Base-by-base conservation (phyloP, 1,284 basidiomycete species). In the Neolentinus lepideus region DNA sequence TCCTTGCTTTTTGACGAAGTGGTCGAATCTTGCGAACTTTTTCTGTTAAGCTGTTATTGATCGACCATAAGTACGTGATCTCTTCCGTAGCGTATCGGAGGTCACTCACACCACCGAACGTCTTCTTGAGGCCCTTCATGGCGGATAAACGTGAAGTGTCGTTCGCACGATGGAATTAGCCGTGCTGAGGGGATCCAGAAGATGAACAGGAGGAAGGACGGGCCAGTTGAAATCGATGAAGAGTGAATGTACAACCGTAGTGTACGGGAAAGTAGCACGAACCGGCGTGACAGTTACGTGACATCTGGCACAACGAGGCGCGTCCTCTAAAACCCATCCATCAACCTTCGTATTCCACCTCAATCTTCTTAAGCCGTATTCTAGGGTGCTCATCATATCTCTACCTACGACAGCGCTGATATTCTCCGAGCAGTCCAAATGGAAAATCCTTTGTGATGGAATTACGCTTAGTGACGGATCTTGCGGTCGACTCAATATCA, bases 111-210 rank as follows among this genome's bases (percentile, higher is more conserved):
- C 21, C 33, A 16, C 35, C 92, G 70, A 94, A 77, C 62, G 87
- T 87, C 77, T 93, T 94, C 81, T 90, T 93, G 68, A 95, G 77
- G 61, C 85, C 85, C 77, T 94, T 95, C 92, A 95, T 95, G 60
- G 57, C 61, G 58, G 61, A 48, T 57, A 53, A 35, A 55, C 60
- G 58, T 29, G 56, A 59, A 58, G 60, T 11, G 27, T 50, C 9
- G 24, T 22, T 12, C 12, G 27, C 47, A 29, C 10, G 47, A 24
- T 21, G 47, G 12, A 21, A 25, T n/a, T 61, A 55, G 54, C 56
- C 50, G 56, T 43, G 50, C 56, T 52, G 53, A 54, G 54, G 21
- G 56, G 33, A 31, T 21, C 38, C 38, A n/a, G 12, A 43, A 16
- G 19, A 43, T 3, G 16, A 8, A 43, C 38, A 43, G 19, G 12